Evolutionary conservation across 202 grass and related monocot species (phyloP), one percentile per base, ranked within the genome.

Genomic region (Hordeum pubiflorum): DNA sequence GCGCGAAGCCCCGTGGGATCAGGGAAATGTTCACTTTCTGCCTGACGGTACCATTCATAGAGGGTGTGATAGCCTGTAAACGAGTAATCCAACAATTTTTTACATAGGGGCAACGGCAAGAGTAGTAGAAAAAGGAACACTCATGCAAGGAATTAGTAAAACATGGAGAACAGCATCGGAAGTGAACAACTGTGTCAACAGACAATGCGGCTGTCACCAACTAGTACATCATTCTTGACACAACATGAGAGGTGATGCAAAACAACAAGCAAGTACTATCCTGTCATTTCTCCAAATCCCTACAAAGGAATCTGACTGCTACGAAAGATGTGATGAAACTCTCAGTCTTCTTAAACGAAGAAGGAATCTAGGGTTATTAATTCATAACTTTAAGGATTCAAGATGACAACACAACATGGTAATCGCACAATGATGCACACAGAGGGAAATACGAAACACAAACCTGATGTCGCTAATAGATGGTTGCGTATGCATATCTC

Each of bases 401-500:
- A 36, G 2, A 67, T 74, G 21, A 69, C 10, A 78, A 79, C 31
- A 66, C 61, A 64, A 36, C 15, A 87, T 65, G 74, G 44, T 55
- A 18, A 75, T 74, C 10, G 36, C 72, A 37, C 24, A 58, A 48
- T 34, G 2, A 32, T 69, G 64, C 54, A 77, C 23, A 27, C 56
- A 39, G 18, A 70, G 31, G 63, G 29, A 66, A 77, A 76, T 44
- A 65, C 7, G 14, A 58, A n/a, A 73, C 26, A 79, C 83, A 21
- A 55, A 99, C 96, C 96, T 93, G 96, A 95, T 78, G 92, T 95
- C 44, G 96, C 96, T 78, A 99, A 82, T 36, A 95, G 87, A 79
- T 88, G 90, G 83, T 99, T 95, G 63, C 80, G 88, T 41, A 93
- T 91, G 75, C 96, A 99, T 79, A 99, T 93, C 86, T 98, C 96